Conservation (phyloP, 2,329 filamentous ascomycete genomes). For the Stromatinia cepivora region DNA sequence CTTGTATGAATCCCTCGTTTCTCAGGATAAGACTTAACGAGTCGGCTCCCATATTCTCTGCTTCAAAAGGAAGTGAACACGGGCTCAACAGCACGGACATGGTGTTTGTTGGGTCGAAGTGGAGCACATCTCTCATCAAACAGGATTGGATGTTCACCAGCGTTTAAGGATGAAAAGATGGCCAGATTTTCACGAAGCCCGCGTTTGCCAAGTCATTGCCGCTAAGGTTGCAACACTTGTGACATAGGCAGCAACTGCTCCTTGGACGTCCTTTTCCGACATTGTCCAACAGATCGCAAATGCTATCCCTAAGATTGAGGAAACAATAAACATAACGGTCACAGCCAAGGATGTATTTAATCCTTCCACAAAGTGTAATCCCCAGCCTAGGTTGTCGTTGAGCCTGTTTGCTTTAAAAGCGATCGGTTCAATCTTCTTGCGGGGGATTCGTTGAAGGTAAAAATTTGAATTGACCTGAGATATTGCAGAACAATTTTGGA, state of each 20-base stretch:
- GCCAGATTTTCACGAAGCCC: slow-evolving; percentile 15
- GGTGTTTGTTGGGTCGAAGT: neutral
- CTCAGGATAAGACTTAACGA: neutral
- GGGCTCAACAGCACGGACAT: neutral
- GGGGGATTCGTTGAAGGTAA: slow-evolving; percentile 5
- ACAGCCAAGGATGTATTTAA: neutral
- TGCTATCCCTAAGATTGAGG: neutral
- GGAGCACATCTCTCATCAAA: neutral
- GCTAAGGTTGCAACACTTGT: slow-evolving; percentile 27
- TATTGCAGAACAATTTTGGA: neutral
- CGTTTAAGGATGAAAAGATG: neutral
- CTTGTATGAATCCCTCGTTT: neutral
- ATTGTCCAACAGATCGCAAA: slow-evolving; percentile 14
- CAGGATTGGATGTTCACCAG: neutral
- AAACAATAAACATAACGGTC: neutral
- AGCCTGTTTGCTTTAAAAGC: neutral
- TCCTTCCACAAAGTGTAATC: slow-evolving; percentile 7
- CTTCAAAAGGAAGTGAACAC: neutral
- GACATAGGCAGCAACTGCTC: slow-evolving; percentile 26
- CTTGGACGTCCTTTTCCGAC: slow-evolving; percentile 25
- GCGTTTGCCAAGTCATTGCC: slow-evolving; percentile 26
- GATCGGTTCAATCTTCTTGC: slow-evolving; percentile 13
- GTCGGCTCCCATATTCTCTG: neutral
- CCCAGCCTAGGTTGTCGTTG: neutral
- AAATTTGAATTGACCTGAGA: neutral